Base-by-base conservation (phyloP, 177 flowering plant species). In the Vitis hybrid region DNA sequence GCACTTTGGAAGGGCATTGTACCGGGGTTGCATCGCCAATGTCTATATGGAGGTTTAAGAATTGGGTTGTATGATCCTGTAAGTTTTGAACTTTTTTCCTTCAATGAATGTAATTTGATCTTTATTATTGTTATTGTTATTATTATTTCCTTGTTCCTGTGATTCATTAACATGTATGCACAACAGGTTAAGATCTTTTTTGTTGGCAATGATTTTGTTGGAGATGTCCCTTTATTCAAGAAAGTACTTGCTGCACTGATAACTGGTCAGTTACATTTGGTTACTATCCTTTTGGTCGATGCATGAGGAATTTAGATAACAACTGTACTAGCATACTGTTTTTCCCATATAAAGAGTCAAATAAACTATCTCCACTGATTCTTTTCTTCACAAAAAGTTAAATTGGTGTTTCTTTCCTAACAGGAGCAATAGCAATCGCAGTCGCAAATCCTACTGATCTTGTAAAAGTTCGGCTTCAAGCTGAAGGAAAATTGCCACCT, bases 391-490 rank as follows among this genome's bases (percentile, higher is more conserved):
- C 14, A 4, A 19, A 52, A 40, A 30, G 24, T 66, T 1, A 46
- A 59, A 11, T 30, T 2, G 6, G 40, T 61, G 19, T 46, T 2
- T 60, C 12, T 52, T 18, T 7, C 60, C 1, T 16, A 60, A 71
- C 83, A 95, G 99, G 99, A 79, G 98, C 96, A 73, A 35, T 93
- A 56, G 99, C 91, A 35, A 95, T 95, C 49, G 46, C 79, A 32
- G 85, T 93, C 62, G 98, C 99, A 60, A 95, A 93, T 86, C 99
- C 99, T 50, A 95, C 98, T 68, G 99, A 95, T 83, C 97, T 95
- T 65, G 99, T 95, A 12, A 95, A 95, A 81, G 97, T 93, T 71
- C 81, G 98, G 65, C 98, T 95, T 75, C 99, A 95, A 80, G 86
- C 94, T 66, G 99, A 95, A 77, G 99, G 98, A 52, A 93, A 89